Conservation (phyloP, 2,329 filamentous ascomycete genomes). For the Gliomastix tumulicola region DNA sequence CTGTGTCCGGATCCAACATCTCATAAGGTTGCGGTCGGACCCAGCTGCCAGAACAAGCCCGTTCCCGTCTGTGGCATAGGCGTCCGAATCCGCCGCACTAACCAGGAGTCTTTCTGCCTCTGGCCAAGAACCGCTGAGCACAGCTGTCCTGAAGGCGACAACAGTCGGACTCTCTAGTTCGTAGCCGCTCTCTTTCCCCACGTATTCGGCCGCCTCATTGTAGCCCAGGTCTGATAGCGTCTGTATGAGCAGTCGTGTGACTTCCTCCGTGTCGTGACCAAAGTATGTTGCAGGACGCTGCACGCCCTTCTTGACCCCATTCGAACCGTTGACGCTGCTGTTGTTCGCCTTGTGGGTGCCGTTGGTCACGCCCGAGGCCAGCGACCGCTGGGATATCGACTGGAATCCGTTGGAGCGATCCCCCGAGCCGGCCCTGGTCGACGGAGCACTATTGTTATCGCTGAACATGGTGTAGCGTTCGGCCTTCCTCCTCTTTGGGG, state of each 20-base stretch:
- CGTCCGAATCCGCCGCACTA: conserved; percentile 34
- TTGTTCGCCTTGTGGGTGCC: conserved; percentile 32
- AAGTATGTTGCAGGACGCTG: conserved; percentile 47
- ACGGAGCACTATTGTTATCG: conserved; percentile 41
- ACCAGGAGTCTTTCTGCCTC: conserved; percentile 79
- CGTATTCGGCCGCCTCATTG: conserved; percentile 61
- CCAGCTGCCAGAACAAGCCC: conserved; percentile 70
- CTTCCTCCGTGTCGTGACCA: conserved; percentile 86
- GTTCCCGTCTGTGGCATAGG: conserved; percentile 27
- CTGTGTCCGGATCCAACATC: conserved; percentile 83
- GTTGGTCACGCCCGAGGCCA: conserved; percentile 33
- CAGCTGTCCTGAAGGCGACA: conserved; percentile 74
- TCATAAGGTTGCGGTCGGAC: conserved; percentile 72
- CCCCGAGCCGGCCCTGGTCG: conserved; percentile 48
- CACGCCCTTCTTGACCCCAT: conserved; percentile 13
- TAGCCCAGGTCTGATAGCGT: conserved; percentile 87
- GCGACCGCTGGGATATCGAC: conserved; percentile 10
- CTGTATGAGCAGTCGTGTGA: conserved; percentile 88
- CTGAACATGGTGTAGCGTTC: conserved; percentile 50
- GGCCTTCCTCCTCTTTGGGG: not conserved
- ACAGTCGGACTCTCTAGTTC: conserved; percentile 82
- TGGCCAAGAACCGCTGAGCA: conserved; percentile 74
- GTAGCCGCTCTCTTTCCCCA: conserved; percentile 78
- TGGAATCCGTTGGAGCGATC: conserved; percentile 32
- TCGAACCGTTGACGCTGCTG: conserved; percentile 46